These are phyloP conservation scores for Lavandula angustifolia DNA, from an alignment of 257 asterid genomes.

Conservation along the genomic window DNA sequence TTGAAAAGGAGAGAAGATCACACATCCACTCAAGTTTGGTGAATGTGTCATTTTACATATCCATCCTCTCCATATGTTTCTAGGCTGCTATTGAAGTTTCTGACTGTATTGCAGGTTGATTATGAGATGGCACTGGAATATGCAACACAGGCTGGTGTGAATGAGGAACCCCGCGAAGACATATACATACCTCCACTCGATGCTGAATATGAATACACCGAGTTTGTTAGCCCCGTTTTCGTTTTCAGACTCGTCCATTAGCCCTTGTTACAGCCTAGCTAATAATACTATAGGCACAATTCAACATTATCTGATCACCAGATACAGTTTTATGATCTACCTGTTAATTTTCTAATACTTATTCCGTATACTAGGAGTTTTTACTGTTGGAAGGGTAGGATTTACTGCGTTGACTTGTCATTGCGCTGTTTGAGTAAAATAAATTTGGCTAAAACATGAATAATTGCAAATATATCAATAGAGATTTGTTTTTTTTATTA, in stretches of 20 bases:
- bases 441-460: too few relatives aligned
- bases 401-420: too few relatives aligned
- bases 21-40: not conserved
- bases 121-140: slow-evolving; percentile 92
- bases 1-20: not conserved
- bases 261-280: slow-evolving; percentile 17
- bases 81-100: not conserved
- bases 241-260: slow-evolving; percentile 69
- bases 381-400: too few relatives aligned
- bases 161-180: slow-evolving; percentile 78
- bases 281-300: not conserved
- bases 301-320: not conserved
- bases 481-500: too few relatives aligned
- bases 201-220: slow-evolving; percentile 48
- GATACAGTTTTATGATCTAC: not conserved
- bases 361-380: too few relatives aligned
- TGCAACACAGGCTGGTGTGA: slow-evolving; percentile 83
- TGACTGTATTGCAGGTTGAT: slow-evolving; percentile 65
- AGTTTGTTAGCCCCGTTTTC: slow-evolving; percentile 55
- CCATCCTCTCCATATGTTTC: not conserved
- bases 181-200: slow-evolving; percentile 57
- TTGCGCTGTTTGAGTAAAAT: too few relatives aligned
- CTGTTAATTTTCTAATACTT: too few relatives aligned
- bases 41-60: not conserved
- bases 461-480: too few relatives aligned